phyloP scores from a whole-genome alignment of 2,329 filamentous ascomycete genomes.

The Sarocladiaceae sp. region DNA sequence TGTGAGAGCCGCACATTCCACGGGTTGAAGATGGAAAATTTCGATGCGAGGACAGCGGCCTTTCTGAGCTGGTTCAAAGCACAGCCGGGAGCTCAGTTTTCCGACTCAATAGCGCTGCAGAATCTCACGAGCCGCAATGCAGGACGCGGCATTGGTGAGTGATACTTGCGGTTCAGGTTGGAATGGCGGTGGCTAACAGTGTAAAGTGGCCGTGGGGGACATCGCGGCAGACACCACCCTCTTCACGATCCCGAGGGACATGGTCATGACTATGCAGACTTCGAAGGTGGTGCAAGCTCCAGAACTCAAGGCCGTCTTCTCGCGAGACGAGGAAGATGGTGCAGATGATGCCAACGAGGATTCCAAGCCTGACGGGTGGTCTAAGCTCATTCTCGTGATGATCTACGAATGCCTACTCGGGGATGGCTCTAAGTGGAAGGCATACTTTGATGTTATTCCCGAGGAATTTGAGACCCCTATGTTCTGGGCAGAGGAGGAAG shows the following conservation, averaged over 20 bases:
- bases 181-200: constrained; percentile 12
- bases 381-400: constrained; percentile 66
- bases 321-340: constrained; percentile 23
- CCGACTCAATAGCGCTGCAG: constrained; percentile 42
- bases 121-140: constrained; percentile 45
- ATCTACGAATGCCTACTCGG: constrained; percentile 65
- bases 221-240: constrained; percentile 70
- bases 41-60: constrained; percentile 33
- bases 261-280: constrained; percentile 67
- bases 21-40: constrained; percentile 21
- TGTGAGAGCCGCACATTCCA: neutral
- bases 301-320: constrained; percentile 35
- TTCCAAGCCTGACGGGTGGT: constrained; percentile 45
- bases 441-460: constrained; percentile 73
- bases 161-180: neutral
- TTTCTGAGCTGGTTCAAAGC: constrained; percentile 51
- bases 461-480: constrained; percentile 73
- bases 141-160: constrained; percentile 49
- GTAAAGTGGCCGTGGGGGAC: constrained; percentile 60
- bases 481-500: constrained; percentile 73
- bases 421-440: constrained; percentile 61
- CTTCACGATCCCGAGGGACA: constrained; percentile 69
- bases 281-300: constrained; percentile 59
- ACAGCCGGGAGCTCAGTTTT: constrained; percentile 47
- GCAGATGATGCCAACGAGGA: constrained; percentile 29